Conservation (phyloP, 2,329 filamentous ascomycete genomes). For the Colletotrichum sp. region DNA sequence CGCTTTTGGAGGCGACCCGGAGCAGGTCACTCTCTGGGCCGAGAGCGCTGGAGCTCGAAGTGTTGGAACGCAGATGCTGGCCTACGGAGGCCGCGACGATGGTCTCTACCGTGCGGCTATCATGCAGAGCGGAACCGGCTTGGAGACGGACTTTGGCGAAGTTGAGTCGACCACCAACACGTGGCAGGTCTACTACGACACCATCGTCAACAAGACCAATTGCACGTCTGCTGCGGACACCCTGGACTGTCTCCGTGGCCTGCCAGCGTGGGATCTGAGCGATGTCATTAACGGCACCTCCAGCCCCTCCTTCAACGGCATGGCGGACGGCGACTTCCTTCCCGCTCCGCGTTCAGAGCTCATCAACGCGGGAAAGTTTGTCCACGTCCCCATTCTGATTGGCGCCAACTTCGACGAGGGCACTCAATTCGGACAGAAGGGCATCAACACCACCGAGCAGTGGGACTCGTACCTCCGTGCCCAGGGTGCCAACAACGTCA, state of each 20-base stretch:
- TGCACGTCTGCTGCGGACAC: constrained; percentile 23
- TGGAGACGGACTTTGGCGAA: constrained; percentile 39
- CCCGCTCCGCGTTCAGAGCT: constrained; percentile 51
- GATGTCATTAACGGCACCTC: constrained; percentile 31
- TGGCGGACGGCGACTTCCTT: constrained; percentile 46
- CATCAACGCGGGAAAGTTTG: constrained; percentile 62
- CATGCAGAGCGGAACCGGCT: constrained; percentile 48
- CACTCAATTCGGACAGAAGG: constrained; percentile 55
- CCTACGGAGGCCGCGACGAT: constrained; percentile 58
- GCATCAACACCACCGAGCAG: constrained; percentile 60
- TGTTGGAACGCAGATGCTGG: constrained; percentile 54
- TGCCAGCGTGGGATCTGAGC: constrained; percentile 34
- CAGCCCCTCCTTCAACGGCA: constrained; percentile 24
- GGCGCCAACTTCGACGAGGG: constrained; percentile 72
- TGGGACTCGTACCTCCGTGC: constrained; percentile 46
- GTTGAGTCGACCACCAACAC: constrained; percentile 17
- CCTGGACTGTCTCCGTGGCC: constrained; percentile 34
- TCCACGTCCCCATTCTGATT: constrained; percentile 66
- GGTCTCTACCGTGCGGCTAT: constrained; percentile 59
- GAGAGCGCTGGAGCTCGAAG: constrained; percentile 58
- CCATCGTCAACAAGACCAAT: constrained; percentile 20
- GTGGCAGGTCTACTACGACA: constrained; percentile 23
- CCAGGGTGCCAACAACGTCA: constrained; percentile 24
- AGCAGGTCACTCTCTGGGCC: constrained; percentile 56
- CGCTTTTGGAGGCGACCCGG: constrained; percentile 51